Percentiles rank a stretch among this genome's conserved stretches.
Conservation (phyloP, 2,329 filamentous ascomycete species). For the Calonectria multiphialidica region DNA sequence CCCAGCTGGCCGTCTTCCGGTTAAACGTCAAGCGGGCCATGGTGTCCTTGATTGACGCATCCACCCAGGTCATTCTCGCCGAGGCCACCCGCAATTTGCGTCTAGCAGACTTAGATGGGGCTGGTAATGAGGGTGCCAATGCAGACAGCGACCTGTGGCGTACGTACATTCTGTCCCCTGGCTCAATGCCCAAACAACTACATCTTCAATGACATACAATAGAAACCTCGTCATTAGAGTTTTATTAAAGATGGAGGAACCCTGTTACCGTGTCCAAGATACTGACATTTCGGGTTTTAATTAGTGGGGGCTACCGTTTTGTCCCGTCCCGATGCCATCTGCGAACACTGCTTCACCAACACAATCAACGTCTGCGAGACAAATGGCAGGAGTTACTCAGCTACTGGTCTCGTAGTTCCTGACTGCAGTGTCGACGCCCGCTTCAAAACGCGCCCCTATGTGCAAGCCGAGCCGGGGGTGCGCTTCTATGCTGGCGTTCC, state of each 20-base stretch:
- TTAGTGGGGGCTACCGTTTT: conserved; percentile 44
- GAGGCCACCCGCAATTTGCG: conserved; percentile 62
- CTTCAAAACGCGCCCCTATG: conserved; percentile 48
- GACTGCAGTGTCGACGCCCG: conserved; percentile 49
- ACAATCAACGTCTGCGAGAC: conserved; percentile 40
- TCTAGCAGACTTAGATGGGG: conserved; percentile 47
- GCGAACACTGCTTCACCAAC: conserved; percentile 44
- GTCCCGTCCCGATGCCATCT: conserved; percentile 49
- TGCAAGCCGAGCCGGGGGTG: conserved; percentile 46
- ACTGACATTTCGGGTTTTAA: neutral
- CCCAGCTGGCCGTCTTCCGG: conserved; percentile 63
- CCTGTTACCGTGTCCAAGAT: neutral
- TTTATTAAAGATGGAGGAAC: neutral
- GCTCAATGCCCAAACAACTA: neutral
- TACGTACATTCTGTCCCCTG: conserved; percentile 30
- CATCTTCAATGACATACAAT: neutral
- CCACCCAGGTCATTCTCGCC: conserved; percentile 63
- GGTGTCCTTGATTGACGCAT: conserved; percentile 61
- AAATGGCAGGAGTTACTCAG: conserved; percentile 40
- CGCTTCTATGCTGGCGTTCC: conserved; percentile 63
- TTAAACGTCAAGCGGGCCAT: conserved; percentile 62
- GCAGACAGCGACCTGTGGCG: conserved; percentile 50
- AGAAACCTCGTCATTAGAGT: neutral
- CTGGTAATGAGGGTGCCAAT: neutral
- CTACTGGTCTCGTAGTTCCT: conserved; percentile 45